These are phyloP conservation scores for Xylaria venustula DNA, from an alignment of 495 filamentous ascomycete species.

Conservation along the genomic window DNA sequence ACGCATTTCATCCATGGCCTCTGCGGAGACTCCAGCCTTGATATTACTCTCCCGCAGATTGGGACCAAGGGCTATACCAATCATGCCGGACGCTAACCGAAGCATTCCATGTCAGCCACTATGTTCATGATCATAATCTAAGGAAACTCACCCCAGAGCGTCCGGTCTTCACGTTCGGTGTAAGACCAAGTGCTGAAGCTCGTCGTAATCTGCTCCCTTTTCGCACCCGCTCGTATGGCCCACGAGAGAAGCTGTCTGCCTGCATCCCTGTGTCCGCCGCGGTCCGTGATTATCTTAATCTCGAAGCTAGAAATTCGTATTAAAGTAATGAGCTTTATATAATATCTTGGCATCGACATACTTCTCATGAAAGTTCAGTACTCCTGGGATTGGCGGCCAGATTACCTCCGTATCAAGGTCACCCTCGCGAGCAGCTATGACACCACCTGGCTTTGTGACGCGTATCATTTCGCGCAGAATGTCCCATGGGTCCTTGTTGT, in stretches of 20 bases:
- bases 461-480: slow-evolving; percentile 44
- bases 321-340: background rate
- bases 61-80: slow-evolving; percentile 27
- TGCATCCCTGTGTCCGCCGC: slow-evolving; percentile 30
- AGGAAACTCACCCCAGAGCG: slow-evolving; percentile 39
- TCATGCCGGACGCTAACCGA: slow-evolving; percentile 32
- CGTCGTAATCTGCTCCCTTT: slow-evolving; percentile 32
- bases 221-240: slow-evolving; percentile 41
- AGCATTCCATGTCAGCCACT: slow-evolving; percentile 10
- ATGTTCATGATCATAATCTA: slow-evolving; percentile 11
- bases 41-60: slow-evolving; percentile 30
- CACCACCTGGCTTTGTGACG: slow-evolving; percentile 39
- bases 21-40: slow-evolving; percentile 34
- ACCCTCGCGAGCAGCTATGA: slow-evolving; percentile 43
- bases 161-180: slow-evolving; percentile 32
- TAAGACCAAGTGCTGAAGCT: slow-evolving; percentile 40
- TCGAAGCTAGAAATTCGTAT: slow-evolving; percentile 11
- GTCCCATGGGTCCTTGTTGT: slow-evolving; percentile 35
- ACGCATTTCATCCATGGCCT: slow-evolving; percentile 41
- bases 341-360: background rate
- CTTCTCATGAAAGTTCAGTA: slow-evolving; percentile 34
- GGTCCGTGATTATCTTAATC: slow-evolving; percentile 22
- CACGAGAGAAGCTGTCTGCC: slow-evolving; percentile 43
- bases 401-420: slow-evolving; percentile 35
- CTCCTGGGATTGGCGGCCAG: slow-evolving; percentile 35